Conservation (phyloP, 1,284 basidiomycete genomes). For the Cutaneotrichosporon curvatum region DNA sequence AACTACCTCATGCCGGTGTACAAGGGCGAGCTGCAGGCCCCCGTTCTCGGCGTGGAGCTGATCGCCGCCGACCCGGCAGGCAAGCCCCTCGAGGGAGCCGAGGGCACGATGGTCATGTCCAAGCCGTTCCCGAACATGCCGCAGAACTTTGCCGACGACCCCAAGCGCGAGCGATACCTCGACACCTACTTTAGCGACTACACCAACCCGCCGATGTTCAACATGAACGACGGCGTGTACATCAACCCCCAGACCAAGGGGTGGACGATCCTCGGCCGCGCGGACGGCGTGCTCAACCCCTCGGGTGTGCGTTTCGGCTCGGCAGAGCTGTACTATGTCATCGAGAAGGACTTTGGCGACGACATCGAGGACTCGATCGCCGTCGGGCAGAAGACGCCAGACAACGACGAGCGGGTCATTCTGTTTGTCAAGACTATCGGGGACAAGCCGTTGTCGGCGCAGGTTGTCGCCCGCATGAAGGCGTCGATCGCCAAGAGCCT, state of each 20-base stretch:
- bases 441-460: slow-evolving; percentile 11
- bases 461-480: slow-evolving; percentile 23
- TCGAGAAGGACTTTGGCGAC: slow-evolving; percentile 21
- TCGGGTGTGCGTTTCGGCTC: slow-evolving; percentile 25
- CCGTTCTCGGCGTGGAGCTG: slow-evolving; percentile 33
- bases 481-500: slow-evolving; percentile 24
- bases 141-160: slow-evolving; percentile 24
- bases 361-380: slow-evolving; percentile 35
- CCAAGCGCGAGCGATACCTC: slow-evolving; percentile 32
- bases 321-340: slow-evolving; percentile 23
- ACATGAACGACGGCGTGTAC: slow-evolving; percentile 20
- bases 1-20: slow-evolving; percentile 28
- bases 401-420: slow-evolving; percentile 37
- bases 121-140: slow-evolving; percentile 41
- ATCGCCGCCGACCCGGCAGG: slow-evolving; percentile 17
- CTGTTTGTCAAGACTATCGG: slow-evolving; percentile 32
- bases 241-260: slow-evolving; percentile 17
- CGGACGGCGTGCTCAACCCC: slow-evolving; percentile 28
- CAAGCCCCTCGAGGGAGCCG: slow-evolving; percentile 15
- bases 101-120: slow-evolving; percentile 34
- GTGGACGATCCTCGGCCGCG: slow-evolving; percentile 19
- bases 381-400: slow-evolving; percentile 26
- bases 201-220: slow-evolving; percentile 18
- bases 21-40: slow-evolving; percentile 35
- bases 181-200: slow-evolving; percentile 39